Evolutionary conservation across 1,284 basidiomycete genomes (phyloP).

Genomic region (Rhodofomes roseus): DNA sequence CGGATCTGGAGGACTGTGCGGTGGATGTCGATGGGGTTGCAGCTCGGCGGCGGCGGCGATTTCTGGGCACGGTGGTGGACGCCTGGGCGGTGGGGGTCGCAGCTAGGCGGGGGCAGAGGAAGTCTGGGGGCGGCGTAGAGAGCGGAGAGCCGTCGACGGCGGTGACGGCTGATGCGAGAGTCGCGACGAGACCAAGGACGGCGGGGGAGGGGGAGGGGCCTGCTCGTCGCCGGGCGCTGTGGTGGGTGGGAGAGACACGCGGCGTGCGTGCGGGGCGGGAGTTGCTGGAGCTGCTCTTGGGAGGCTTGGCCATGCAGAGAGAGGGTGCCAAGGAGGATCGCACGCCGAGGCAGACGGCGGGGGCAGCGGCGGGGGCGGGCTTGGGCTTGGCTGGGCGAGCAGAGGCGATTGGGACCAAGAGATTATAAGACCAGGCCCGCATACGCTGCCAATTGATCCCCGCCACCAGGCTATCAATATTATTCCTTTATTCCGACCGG

Average conservation of each 20-base stretch:
- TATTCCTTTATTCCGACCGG: constrained; percentile 1
- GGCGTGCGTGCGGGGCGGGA: background rate
- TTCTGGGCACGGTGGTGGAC: background rate
- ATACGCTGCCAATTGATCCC: constrained; percentile 1
- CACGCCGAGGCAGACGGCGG: constrained; percentile 12
- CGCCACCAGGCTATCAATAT: constrained; percentile 3
- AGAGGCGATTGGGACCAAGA: constrained; percentile 4
- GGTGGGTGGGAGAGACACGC: constrained; percentile 1
- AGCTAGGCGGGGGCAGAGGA: constrained; percentile 55
- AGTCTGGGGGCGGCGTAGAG: constrained; percentile 43
- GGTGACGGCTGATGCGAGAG: constrained; percentile 44
- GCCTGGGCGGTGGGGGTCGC: constrained; percentile 9
- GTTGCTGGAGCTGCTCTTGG: constrained; percentile 1
- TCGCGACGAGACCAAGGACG: constrained; percentile 51
- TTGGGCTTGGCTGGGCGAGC: constrained; percentile 11
- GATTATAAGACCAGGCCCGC: background rate
- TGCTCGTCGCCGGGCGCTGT: constrained; percentile 7
- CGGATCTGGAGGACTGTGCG: background rate
- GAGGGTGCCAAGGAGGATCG: constrained; percentile 16
- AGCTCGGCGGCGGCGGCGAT: background rate
- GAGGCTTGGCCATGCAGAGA: constrained; percentile 26
- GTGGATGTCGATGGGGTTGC: background rate
- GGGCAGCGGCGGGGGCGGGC: constrained; percentile 4
- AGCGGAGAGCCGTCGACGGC: constrained; percentile 44
- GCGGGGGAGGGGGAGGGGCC: constrained; percentile 34